Evolutionary conservation across 2,329 filamentous ascomycete species (phyloP).

Genomic region (Tolypocladium ophioglossoides): DNA sequence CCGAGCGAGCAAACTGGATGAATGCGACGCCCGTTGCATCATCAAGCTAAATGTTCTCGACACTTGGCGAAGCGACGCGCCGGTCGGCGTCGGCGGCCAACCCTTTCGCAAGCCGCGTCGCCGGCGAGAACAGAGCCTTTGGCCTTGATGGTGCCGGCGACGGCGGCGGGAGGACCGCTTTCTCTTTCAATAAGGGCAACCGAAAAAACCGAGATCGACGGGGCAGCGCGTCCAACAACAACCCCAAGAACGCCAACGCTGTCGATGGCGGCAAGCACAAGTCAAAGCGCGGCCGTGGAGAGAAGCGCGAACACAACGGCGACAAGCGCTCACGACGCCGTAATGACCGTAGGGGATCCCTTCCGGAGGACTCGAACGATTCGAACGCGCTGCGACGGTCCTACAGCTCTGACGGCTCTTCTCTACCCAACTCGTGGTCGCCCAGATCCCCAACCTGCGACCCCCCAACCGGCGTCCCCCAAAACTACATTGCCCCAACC

Average conservation of each 20-base stretch:
- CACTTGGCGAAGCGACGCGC: conserved; percentile 24
- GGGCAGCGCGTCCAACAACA: conserved; percentile 9
- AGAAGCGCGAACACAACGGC: conserved; percentile 10
- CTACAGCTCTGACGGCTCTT: conserved; percentile 5
- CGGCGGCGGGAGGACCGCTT: not conserved
- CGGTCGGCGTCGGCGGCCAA: conserved; percentile 23
- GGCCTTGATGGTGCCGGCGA: conserved; percentile 19
- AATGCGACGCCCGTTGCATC: conserved; percentile 30
- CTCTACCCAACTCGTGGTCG: not conserved
- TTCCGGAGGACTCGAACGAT: not conserved
- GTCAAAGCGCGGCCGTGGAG: conserved; percentile 10
- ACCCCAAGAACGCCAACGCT: conserved; percentile 14
- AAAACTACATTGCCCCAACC: conserved; percentile 11
- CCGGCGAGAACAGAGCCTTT: conserved; percentile 12
- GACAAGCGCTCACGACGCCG: conserved; percentile 3
- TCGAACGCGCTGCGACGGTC: conserved; percentile 2
- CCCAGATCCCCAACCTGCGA: not conserved
- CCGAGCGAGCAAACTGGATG: conserved; percentile 20
- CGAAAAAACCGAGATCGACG: conserved; percentile 8
- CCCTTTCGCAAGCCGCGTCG: conserved; percentile 18
- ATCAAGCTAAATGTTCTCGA: conserved; percentile 28
- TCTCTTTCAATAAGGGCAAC: conserved; percentile 14
- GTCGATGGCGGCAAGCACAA: conserved; percentile 13
- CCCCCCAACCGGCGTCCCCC: not conserved
- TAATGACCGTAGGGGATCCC: conserved; percentile 3